Evolutionary conservation across 2,329 filamentous ascomycete genomes (phyloP).

Genomic region (Clarireedia hainanense): DNA sequence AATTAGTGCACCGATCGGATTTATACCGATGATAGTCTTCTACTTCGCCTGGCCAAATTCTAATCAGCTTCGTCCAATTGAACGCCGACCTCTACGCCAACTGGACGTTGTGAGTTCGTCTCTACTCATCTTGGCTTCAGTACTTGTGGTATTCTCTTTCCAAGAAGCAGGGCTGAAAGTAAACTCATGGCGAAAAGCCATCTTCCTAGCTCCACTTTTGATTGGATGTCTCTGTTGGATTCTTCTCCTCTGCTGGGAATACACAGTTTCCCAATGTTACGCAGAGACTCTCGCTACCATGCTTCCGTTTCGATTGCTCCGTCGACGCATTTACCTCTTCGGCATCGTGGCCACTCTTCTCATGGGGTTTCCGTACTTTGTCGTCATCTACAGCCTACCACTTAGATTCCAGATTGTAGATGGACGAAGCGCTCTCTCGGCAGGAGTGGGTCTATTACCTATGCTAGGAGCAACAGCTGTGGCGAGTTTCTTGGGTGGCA

Average conservation of each 20-base stretch:
- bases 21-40: slow-evolving; percentile 40
- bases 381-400: slow-evolving; percentile 50
- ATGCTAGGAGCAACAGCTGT: slow-evolving; percentile 49
- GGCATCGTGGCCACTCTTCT: slow-evolving; percentile 41
- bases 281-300: slow-evolving; percentile 13
- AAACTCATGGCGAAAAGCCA: slow-evolving; percentile 33
- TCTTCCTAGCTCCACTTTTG: slow-evolving; percentile 37
- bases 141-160: slow-evolving; percentile 50
- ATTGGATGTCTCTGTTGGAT: slow-evolving; percentile 32
- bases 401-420: slow-evolving; percentile 55
- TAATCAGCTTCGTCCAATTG: slow-evolving; percentile 33
- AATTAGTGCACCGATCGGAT: slow-evolving; percentile 42
- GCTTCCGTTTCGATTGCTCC: slow-evolving; percentile 18
- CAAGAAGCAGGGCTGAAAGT: slow-evolving; percentile 31
- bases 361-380: slow-evolving; percentile 49
- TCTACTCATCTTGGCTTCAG: slow-evolving; percentile 45
- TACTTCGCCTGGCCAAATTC: slow-evolving; percentile 42
- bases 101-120: slow-evolving; percentile 47
- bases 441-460: slow-evolving; percentile 50
- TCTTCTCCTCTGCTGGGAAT: slow-evolving; percentile 34
- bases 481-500: slow-evolving; percentile 26
- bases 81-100: slow-evolving; percentile 32
- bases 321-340: slow-evolving; percentile 15
- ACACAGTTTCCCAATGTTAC: slow-evolving; percentile 27
- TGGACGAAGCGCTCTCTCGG: slow-evolving; percentile 42